Conservation (phyloP, 2,329 filamentous ascomycete species). For the Botrytis elliptica region DNA sequence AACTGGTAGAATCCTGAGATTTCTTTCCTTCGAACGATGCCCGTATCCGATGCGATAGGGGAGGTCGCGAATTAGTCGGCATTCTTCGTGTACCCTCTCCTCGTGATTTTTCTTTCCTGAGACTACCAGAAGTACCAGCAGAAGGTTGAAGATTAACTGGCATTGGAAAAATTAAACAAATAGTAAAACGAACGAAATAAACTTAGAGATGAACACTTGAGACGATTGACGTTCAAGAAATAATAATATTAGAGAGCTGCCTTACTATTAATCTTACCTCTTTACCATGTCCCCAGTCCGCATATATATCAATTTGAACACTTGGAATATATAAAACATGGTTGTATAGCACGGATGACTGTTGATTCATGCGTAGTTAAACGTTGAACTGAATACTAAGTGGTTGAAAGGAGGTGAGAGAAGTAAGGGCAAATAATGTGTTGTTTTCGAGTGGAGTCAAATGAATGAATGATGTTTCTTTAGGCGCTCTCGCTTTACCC, state of each 20-base stretch:
- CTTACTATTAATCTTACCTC: constrained; percentile 13
- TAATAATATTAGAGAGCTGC: constrained; percentile 4
- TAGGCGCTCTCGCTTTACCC: neutral
- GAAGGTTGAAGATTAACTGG: constrained; percentile 17
- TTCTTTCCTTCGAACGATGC: constrained; percentile 37
- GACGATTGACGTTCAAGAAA: constrained; percentile 2
- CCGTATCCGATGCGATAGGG: constrained; percentile 36
- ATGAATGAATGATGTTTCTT: neutral
- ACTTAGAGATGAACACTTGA: constrained; percentile 1
- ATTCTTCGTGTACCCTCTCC: constrained; percentile 1
- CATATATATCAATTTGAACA: neutral
- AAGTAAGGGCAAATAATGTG: neutral
- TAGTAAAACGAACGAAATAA: neutral
- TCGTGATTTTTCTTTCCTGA: constrained; percentile 1
- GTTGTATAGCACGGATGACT: constrained; percentile 45
- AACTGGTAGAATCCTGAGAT: constrained; percentile 17
- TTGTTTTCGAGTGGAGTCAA: constrained; percentile 6
- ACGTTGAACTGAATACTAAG: constrained; percentile 39
- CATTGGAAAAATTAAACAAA: constrained; percentile 12
- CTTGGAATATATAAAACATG: constrained; percentile 28
- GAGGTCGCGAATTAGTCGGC: constrained; percentile 35
- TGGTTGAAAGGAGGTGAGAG: constrained; percentile 8
- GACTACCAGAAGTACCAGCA: neutral
- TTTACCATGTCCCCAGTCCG: constrained; percentile 9
- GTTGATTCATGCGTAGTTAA: constrained; percentile 55